phyloP scores from a whole-genome alignment of 192 early-diverging fungal species.

The Spizellomyces punctatus region DNA sequence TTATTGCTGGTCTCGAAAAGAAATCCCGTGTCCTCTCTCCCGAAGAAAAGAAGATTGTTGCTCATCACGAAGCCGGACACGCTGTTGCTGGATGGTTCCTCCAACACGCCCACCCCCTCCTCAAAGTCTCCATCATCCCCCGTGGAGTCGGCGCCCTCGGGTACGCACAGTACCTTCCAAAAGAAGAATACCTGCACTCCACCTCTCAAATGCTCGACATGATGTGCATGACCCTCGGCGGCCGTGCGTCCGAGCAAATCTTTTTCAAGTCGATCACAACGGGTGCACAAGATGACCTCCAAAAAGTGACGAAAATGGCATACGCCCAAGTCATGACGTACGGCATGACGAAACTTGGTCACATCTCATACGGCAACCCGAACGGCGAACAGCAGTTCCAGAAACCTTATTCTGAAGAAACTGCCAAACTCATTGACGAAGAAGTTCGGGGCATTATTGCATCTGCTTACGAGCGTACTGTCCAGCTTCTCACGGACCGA shows the following conservation, averaged over 20 bases:
- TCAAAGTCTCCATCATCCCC: slow-evolving; percentile 99
- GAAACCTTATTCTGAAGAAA: slow-evolving; percentile 97
- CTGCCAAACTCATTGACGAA: slow-evolving; percentile 90
- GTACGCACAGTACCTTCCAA: slow-evolving; percentile 98
- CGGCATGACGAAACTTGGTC: slow-evolving; percentile 94
- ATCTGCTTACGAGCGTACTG: slow-evolving; percentile 80
- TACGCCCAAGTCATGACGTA: slow-evolving; percentile 94
- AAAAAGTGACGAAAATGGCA: slow-evolving; percentile 96
- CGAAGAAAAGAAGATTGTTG: slow-evolving; percentile 98
- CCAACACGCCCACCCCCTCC: slow-evolving; percentile 90
- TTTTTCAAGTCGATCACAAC: slow-evolving; percentile 95
- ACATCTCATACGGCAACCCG: slow-evolving; percentile 77
- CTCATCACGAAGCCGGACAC: slow-evolving; percentile 99
- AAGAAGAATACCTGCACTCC: slow-evolving; percentile 95
- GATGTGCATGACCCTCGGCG: slow-evolving; percentile 67
- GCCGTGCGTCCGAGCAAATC: slow-evolving; percentile 78
- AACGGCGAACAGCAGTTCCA: slow-evolving; percentile 75
- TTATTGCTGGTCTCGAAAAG: slow-evolving; percentile 98
- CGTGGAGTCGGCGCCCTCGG: slow-evolving; percentile 93
- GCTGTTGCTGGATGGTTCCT: slow-evolving; percentile 99
- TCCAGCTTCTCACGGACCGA: slow-evolving; percentile 82
- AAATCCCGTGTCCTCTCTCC: slow-evolving; percentile 93
- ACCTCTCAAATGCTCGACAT: slow-evolving; percentile 86
- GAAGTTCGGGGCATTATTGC: slow-evolving; percentile 87
- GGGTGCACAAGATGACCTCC: slow-evolving; percentile 95